A percentile compares a stretch with the other conserved stretches of the same genome.
phyloP scores from a whole-genome alignment of 2,329 filamentous ascomycete genomes.

The Clonostachys chloroleuca region DNA sequence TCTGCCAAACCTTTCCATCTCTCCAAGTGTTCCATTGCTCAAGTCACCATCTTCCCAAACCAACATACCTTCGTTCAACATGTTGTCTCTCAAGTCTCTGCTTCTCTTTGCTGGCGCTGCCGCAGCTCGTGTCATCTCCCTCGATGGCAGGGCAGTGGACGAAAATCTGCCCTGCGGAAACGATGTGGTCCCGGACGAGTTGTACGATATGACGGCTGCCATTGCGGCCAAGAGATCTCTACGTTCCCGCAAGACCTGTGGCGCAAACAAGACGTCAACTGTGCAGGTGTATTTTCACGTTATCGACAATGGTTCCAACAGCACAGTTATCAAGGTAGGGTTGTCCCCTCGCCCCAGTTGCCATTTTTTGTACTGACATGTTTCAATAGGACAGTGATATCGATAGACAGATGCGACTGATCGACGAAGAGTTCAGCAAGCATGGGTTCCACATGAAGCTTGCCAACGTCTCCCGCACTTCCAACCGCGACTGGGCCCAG shows the following conservation, averaged over 20 bases:
- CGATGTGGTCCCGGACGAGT: neutral
- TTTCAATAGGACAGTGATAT: constrained; percentile 9
- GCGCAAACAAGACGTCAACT: constrained; percentile 6
- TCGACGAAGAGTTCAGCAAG: constrained; percentile 15
- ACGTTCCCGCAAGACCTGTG: constrained; percentile 4
- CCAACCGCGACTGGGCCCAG: constrained; percentile 19
- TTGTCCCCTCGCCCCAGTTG: no score
- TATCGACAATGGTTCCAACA: constrained; percentile 1
- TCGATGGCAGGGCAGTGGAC: neutral
- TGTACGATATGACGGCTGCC: neutral
- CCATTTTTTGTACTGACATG: neutral
- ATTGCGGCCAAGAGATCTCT: constrained; percentile 1
- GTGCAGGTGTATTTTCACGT: constrained; percentile 8
- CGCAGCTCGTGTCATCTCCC: constrained; percentile 1
- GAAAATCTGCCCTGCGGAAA: neutral
- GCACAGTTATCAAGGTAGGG: neutral
- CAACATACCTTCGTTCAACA: neutral
- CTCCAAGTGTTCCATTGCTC: no score
- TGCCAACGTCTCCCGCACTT: constrained; percentile 17
- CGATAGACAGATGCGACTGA: constrained; percentile 13
- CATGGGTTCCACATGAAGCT: constrained; percentile 14
- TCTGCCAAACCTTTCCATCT: no score
- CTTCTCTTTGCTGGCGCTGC: constrained; percentile 2
- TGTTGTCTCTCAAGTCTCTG: constrained; percentile 8
- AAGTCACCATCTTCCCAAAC: no score